Percentiles rank a stretch among this genome's conserved stretches.
These are phyloP conservation scores for Ophiostoma montium DNA, from an alignment of 2,329 filamentous ascomycete genomes.

Conservation along the genomic window DNA sequence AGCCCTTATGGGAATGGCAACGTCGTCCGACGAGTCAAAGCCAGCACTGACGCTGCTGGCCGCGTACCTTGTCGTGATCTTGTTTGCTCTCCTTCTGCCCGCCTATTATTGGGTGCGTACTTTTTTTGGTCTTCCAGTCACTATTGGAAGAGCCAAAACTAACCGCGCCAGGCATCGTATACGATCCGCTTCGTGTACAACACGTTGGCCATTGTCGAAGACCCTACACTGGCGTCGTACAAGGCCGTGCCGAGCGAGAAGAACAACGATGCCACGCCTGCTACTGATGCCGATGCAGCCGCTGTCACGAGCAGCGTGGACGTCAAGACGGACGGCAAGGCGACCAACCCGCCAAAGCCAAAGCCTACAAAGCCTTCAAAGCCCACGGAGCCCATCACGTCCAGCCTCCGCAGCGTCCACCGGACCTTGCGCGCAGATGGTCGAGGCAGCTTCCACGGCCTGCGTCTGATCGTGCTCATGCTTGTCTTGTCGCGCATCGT, in stretches of 20 bases:
- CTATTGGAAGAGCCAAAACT: not conserved
- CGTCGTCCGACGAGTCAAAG: constrained; percentile 7
- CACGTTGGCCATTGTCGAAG: constrained; percentile 43
- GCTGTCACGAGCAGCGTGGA: constrained; percentile 14
- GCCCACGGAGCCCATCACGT: constrained; percentile 37
- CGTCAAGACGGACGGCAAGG: constrained; percentile 22
- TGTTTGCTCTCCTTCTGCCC: constrained; percentile 32
- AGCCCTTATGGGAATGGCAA: constrained; percentile 7
- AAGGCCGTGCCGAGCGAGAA: constrained; percentile 33
- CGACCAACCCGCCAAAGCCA: constrained; percentile 21
- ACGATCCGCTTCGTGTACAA: constrained; percentile 36
- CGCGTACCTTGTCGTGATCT: constrained; percentile 23
- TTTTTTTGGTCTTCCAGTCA: too few relatives aligned
- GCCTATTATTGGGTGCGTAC: constrained; percentile 25
- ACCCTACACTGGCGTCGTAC: constrained; percentile 41
- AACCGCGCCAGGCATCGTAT: constrained; percentile 29
- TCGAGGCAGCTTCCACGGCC: constrained; percentile 55
- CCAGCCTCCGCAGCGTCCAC: constrained; percentile 35
- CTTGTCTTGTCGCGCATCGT: constrained; percentile 21
- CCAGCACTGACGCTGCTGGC: constrained; percentile 20
- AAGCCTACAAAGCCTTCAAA: too few relatives aligned
- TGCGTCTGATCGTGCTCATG: constrained; percentile 35
- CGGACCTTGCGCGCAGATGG: constrained; percentile 50
- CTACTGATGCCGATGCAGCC: constrained; percentile 21
- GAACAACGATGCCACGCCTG: constrained; percentile 15